These are phyloP conservation scores for Agaricus subrufescens DNA, from an alignment of 768 basidiomycete species.

Conservation along the genomic window DNA sequence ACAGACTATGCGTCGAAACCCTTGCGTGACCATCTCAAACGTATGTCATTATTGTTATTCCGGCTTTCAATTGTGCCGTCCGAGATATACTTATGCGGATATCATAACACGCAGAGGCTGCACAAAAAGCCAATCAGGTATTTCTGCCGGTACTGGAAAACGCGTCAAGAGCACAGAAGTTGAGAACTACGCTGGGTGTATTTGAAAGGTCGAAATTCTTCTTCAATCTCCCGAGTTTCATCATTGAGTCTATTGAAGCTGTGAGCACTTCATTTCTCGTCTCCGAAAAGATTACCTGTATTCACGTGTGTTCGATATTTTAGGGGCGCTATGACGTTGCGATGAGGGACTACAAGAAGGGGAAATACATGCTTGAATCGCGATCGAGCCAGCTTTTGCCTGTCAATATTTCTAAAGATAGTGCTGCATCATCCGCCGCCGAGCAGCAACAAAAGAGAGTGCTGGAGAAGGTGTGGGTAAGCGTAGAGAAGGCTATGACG, in stretches of 20 bases:
- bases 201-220: constrained; percentile 98
- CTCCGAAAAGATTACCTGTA: neutral
- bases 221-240: constrained; percentile 92
- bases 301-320: neutral
- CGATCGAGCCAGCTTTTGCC: constrained; percentile 85
- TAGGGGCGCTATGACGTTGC: constrained; percentile 94
- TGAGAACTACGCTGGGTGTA: constrained; percentile 88
- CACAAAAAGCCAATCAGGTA: constrained; percentile 90
- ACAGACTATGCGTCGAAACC: constrained; percentile 83
- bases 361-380: constrained; percentile 83
- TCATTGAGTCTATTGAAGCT: constrained; percentile 85
- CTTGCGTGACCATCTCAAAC: constrained; percentile 79
- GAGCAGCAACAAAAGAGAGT: constrained; percentile 87
- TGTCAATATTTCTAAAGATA: constrained; percentile 57
- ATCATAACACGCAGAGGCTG: constrained; percentile 54
- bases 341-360: constrained; percentile 95
- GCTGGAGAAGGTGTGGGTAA: constrained; percentile 93
- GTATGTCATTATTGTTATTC: constrained; percentile 35
- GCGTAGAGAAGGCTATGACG: constrained; percentile 90
- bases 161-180: constrained; percentile 87
- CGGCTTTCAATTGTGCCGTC: neutral
- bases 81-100: constrained; percentile 2
- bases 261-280: constrained; percentile 40
- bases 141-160: constrained; percentile 96
- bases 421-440: constrained; percentile 38